Evolutionary conservation across 805 yeast species (phyloP).

Genomic region (Hanseniaspora mollemarum): DNA sequence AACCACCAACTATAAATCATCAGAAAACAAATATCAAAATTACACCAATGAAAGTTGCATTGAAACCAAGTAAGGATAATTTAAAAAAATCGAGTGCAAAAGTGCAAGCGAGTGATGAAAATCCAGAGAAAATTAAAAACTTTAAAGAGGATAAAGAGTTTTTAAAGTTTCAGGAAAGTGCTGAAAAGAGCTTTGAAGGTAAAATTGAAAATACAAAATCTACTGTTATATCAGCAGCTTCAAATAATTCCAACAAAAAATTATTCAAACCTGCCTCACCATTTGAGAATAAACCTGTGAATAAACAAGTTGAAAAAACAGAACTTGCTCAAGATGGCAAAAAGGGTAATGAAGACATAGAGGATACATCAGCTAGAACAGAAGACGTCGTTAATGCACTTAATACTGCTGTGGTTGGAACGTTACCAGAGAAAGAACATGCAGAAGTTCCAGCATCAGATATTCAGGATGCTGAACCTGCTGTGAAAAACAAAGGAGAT

Average conservation of each 20-base stretch:
- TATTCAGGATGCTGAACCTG: not conserved
- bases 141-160: slow-evolving; percentile 7
- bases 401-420: not conserved
- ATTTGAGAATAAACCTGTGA: no score
- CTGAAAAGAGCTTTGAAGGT: not conserved
- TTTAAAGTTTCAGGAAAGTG: slow-evolving; percentile 11
- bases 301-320: no score
- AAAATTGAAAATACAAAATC: not conserved
- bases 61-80: not conserved
- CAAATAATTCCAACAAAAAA: no score
- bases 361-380: not conserved
- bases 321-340: not conserved
- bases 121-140: not conserved
- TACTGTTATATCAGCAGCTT: no score
- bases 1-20: not conserved
- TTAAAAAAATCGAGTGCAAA: not conserved
- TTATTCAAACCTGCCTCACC: no score
- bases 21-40: slow-evolving; percentile 2
- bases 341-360: not conserved
- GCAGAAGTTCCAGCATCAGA: not conserved
- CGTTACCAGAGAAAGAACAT: no score
- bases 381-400: not conserved
- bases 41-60: slow-evolving; percentile 7
- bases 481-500: not conserved
- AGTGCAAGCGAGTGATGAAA: no score